phyloP scores from a whole-genome alignment of 78 protist species.

The Ministeria vibrans region DNA sequence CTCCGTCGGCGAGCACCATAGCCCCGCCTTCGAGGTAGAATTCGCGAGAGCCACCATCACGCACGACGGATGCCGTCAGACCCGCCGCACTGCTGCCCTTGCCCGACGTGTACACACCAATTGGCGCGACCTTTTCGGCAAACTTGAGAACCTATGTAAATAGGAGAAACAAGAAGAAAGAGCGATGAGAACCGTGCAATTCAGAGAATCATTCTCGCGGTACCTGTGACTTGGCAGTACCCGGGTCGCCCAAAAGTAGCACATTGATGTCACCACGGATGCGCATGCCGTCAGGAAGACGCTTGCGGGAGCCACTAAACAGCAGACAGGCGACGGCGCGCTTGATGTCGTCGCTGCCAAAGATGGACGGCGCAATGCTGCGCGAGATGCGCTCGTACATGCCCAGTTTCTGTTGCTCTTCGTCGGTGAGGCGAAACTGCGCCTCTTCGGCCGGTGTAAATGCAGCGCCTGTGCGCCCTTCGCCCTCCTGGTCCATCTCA shows the following conservation, averaged over 20 bases:
- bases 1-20: slow-evolving; percentile 99
- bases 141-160: slow-evolving; percentile 48
- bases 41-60: slow-evolving; percentile 73
- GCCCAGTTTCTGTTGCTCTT: slow-evolving; percentile 40
- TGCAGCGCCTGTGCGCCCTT: slow-evolving; percentile 5
- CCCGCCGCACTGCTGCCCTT: slow-evolving; percentile 98
- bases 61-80: slow-evolving; percentile 96
- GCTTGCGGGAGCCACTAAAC: slow-evolving; percentile 89
- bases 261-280: slow-evolving; percentile 99
- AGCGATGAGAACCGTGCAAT: too few relatives aligned
- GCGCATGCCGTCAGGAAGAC: slow-evolving; percentile 80
- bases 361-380: slow-evolving; percentile 90
- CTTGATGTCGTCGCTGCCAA: slow-evolving; percentile 87
- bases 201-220: too few relatives aligned
- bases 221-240: slow-evolving; percentile 97
- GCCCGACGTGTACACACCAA: slow-evolving; percentile 96
- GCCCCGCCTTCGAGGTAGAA: slow-evolving; percentile 99
- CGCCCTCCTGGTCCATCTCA: slow-evolving; percentile 23
- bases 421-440: slow-evolving; percentile 34
- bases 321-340: slow-evolving; percentile 84
- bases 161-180: too few relatives aligned
- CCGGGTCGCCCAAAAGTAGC: slow-evolving; percentile 99
- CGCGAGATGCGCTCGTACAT: slow-evolving; percentile 40
- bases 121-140: slow-evolving; percentile 81
- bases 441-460: slow-evolving; percentile 66